Base-by-base conservation (phyloP, 2,329 filamentous ascomycete genomes). In the Clarireedia paspali region DNA sequence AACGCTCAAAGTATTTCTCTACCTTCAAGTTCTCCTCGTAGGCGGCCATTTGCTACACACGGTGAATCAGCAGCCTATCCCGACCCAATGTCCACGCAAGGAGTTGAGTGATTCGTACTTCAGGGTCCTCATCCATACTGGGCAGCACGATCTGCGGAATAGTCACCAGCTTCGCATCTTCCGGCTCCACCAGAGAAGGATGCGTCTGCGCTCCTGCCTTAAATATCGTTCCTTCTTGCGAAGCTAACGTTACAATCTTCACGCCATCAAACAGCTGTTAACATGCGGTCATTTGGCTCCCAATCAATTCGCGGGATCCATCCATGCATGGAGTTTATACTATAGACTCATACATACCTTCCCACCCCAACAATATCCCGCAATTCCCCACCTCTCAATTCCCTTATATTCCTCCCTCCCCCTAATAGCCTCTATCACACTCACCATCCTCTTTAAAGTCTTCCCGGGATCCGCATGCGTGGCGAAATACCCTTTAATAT, bases 321-420 rank as follows among this genome's bases (percentile, higher is more conserved):
- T 20, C 20, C 20, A 20, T 20, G 20, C 20, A 20, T 20, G 20
- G 3, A 20, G 20, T 20, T 2, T 20, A 20, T 20, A 20, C 20
- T 20, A 0, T 20, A 20, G 20, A 20, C 20, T 20, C 20, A 26
- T 6, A 55, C 45, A 23, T 30, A 55, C 47, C 53, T 89, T 89
- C 62, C 83, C 85, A 61, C 85, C 85, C 84, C 84, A 89, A 74
- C 86, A 89, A 70, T 58, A 60, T 70, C 80, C 56, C n/a, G 53
- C 36, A 46, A 55, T 49, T 52, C 55, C 62, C 62, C 62, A 64
- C n/a, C 42, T 52, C 40, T 62, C 44, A 45, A 20, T 71, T 65
- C 49, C 44, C 4, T 56, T 44, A 14, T 57, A 20, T 38, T 34
- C 44, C 6, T 49, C 20, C 24, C 53, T 55, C 6, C 45, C 20